phyloP scores from a whole-genome alignment of 768 basidiomycete genomes.

The Lentinula edodes region DNA sequence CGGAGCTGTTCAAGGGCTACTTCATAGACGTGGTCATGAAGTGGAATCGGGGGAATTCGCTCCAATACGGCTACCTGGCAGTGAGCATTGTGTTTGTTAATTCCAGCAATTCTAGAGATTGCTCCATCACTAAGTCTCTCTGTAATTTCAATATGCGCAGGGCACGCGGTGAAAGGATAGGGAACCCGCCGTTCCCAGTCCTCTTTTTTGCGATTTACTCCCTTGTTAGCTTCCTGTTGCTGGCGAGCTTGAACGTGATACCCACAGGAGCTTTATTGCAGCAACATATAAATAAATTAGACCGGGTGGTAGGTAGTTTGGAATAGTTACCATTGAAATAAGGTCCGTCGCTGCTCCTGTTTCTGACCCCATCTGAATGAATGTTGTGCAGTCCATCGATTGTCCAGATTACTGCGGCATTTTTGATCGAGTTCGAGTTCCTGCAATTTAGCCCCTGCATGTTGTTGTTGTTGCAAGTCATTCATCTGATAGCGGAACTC shows the following conservation, averaged over 20 bases:
- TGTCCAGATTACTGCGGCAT: no score
- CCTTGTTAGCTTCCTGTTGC: not conserved
- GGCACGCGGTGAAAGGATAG: constrained; percentile 24
- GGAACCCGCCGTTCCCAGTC: not conserved
- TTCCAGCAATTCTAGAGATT: constrained; percentile 20
- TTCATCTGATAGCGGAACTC: no score
- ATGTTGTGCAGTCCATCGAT: no score
- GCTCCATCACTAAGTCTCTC: constrained; percentile 4
- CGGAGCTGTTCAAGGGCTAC: constrained; percentile 14
- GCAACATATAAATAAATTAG: no score
- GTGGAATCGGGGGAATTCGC: constrained; percentile 21
- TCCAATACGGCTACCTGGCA: constrained; percentile 16
- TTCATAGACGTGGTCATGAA: constrained; percentile 20
- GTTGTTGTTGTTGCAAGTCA: no score
- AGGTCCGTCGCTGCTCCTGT: no score
- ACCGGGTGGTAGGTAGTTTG: no score
- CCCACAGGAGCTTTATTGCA: not conserved
- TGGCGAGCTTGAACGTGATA: not conserved
- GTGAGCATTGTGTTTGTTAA: constrained; percentile 20
- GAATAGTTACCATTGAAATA: no score
- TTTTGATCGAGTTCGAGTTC: no score
- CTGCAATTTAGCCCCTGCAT: no score
- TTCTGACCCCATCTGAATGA: no score
- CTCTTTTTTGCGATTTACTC: not conserved
- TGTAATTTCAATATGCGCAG: constrained; percentile 29